A percentile compares a stretch with the other conserved stretches of the same genome.
Evolutionary conservation across 1,284 basidiomycete species (phyloP).

Genomic region (Tremellales sp.): DNA sequence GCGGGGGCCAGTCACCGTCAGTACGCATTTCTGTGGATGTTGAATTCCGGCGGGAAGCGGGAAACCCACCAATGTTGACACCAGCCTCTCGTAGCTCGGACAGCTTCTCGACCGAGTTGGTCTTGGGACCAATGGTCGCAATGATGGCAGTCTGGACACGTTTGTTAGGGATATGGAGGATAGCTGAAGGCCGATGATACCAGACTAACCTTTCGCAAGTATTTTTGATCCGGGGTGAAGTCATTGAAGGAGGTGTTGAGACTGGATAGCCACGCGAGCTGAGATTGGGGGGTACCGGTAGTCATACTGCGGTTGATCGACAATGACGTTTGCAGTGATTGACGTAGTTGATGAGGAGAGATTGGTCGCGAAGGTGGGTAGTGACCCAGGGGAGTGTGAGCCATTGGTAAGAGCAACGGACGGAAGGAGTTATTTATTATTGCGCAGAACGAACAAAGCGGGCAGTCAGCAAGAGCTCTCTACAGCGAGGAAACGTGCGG

Average conservation of each 20-base stretch:
- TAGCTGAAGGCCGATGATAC: conserved; percentile 6
- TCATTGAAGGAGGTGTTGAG: conserved; percentile 68
- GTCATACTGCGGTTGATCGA: conserved; percentile 5
- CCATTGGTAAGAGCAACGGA: neutral
- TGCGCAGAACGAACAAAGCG: too few species aligned
- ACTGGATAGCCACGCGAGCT: conserved; percentile 85
- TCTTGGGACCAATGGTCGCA: conserved; percentile 94
- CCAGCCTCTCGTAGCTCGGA: conserved; percentile 75
- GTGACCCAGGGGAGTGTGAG: conserved; percentile 4
- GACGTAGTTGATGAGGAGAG: neutral
- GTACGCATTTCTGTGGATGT: neutral
- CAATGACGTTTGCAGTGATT: neutral
- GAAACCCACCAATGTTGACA: conserved; percentile 83
- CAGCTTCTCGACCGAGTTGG: conserved; percentile 82
- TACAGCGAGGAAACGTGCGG: too few species aligned
- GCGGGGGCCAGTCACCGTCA: conserved; percentile 8
- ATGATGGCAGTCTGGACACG: conserved; percentile 82
- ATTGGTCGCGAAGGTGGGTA: conserved; percentile 9
- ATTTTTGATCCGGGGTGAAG: conserved; percentile 70
- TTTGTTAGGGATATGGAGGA: neutral
- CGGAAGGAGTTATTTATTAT: too few species aligned
- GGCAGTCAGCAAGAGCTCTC: too few species aligned
- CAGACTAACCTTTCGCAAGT: conserved; percentile 72
- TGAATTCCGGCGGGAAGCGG: conserved; percentile 1
- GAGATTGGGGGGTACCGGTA: conserved; percentile 52